Conservation (phyloP, 2,329 filamentous ascomycete genomes). For the Tolypocladium endophyticum region DNA sequence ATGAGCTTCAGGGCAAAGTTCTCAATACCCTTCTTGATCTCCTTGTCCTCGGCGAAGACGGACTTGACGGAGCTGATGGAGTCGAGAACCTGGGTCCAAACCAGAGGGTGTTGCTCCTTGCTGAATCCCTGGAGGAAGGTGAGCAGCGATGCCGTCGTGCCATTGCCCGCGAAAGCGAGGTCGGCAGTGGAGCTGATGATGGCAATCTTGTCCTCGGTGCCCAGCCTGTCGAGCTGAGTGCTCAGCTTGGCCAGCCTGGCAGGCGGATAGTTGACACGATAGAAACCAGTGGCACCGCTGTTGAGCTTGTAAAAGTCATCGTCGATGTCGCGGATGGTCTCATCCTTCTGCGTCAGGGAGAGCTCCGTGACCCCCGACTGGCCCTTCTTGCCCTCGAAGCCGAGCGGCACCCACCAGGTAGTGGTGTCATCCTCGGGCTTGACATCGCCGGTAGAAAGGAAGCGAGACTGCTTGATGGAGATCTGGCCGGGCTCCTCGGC, state of each 20-base stretch:
- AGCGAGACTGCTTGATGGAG: constrained; percentile 73
- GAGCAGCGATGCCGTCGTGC: constrained; percentile 70
- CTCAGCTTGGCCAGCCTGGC: constrained; percentile 71
- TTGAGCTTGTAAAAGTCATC: constrained; percentile 91
- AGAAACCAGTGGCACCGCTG: constrained; percentile 76
- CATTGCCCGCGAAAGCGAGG: constrained; percentile 77
- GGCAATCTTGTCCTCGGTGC: constrained; percentile 82
- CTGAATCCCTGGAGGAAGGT: constrained; percentile 79
- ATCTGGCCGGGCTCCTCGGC: constrained; percentile 77
- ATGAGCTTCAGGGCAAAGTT: constrained; percentile 73
- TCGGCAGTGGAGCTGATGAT: constrained; percentile 84
- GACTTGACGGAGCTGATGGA: constrained; percentile 68
- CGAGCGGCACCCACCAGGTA: constrained; percentile 91
- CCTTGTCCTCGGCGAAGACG: constrained; percentile 70
- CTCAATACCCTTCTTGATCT: constrained; percentile 62
- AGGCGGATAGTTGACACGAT: constrained; percentile 89
- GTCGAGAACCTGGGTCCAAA: constrained; percentile 78
- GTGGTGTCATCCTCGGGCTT: constrained; percentile 86
- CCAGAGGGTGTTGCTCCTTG: constrained; percentile 72
- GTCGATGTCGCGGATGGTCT: constrained; percentile 64
- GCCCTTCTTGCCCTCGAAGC: constrained; percentile 65
- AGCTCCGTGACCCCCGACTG: constrained; percentile 51
- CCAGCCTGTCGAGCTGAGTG: constrained; percentile 63
- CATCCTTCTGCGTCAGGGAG: constrained; percentile 65
- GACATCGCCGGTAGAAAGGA: constrained; percentile 84